Conservation (phyloP, 2,329 filamentous ascomycete species). For the Aspergillus sp. region DNA sequence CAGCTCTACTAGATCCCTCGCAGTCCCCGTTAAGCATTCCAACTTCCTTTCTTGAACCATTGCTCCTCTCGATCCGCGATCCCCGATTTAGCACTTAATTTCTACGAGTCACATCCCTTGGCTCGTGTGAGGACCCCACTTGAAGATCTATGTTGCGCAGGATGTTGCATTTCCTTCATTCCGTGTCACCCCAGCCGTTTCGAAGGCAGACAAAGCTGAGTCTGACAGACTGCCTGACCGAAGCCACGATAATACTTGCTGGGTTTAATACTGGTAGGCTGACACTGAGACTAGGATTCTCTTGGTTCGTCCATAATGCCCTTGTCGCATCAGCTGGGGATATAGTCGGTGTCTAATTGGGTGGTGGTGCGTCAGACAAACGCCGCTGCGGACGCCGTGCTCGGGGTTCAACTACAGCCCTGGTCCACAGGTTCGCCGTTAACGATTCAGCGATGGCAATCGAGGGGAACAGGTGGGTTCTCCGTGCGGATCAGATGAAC, state of each 20-base stretch:
- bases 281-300: not conserved
- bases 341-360: not conserved
- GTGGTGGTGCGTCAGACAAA: not conserved
- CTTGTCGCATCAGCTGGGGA: not conserved
- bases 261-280: not conserved
- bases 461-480: not conserved
- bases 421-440: not conserved
- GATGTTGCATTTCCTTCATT: not conserved
- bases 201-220: not conserved
- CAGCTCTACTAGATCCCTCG: not conserved
- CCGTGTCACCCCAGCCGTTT: constrained; percentile 6
- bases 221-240: not conserved
- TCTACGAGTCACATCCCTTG: not conserved
- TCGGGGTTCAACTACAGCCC: constrained; percentile 3
- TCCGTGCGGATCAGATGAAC: not conserved
- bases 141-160: constrained; percentile 1
- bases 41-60: not conserved
- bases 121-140: not conserved
- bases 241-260: constrained; percentile 1
- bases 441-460: not conserved
- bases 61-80: not conserved
- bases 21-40: not conserved
- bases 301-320: not conserved
- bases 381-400: constrained; percentile 1
- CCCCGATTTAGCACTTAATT: not conserved